phyloP scores from a whole-genome alignment of 2,329 filamentous ascomycete species.

The Chrysoporthe puriensis region DNA sequence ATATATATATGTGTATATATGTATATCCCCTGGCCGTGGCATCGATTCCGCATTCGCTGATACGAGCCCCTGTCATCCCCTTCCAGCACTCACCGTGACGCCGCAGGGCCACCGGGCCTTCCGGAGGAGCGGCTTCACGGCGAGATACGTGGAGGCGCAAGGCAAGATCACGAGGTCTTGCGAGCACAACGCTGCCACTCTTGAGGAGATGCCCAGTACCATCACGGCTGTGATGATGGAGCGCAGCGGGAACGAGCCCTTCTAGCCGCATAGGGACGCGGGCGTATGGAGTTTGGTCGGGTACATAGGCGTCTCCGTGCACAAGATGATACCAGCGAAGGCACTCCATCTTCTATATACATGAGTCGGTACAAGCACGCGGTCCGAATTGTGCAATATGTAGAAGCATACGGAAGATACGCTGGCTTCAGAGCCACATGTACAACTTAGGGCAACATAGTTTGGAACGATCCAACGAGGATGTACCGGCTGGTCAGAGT shows the following conservation, averaged over 20 bases:
- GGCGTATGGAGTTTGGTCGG: background rate
- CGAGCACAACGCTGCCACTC: background rate
- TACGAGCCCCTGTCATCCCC: background rate
- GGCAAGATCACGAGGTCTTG: background rate
- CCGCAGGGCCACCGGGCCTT: constrained; percentile 21
- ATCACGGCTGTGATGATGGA: constrained; percentile 21
- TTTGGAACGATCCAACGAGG: too few species aligned
- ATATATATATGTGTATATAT: background rate
- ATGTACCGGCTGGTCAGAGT: too few species aligned
- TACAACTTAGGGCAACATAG: too few species aligned
- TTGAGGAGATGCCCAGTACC: background rate
- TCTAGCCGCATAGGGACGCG: background rate
- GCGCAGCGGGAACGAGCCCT: constrained; percentile 11
- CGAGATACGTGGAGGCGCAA: constrained; percentile 2
- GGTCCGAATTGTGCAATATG: too few species aligned
- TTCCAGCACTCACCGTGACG: constrained; percentile 23
- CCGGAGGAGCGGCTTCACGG: constrained; percentile 19
- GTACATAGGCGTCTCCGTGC: background rate
- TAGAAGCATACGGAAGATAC: too few species aligned
- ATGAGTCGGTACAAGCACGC: background rate
- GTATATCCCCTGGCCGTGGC: background rate
- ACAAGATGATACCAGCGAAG: background rate
- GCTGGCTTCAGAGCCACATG: too few species aligned
- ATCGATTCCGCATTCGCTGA: background rate
- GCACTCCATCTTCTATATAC: background rate